Base-by-base conservation (phyloP, 495 filamentous ascomycete species). In the Hyaloscypha hepaticicola region DNA sequence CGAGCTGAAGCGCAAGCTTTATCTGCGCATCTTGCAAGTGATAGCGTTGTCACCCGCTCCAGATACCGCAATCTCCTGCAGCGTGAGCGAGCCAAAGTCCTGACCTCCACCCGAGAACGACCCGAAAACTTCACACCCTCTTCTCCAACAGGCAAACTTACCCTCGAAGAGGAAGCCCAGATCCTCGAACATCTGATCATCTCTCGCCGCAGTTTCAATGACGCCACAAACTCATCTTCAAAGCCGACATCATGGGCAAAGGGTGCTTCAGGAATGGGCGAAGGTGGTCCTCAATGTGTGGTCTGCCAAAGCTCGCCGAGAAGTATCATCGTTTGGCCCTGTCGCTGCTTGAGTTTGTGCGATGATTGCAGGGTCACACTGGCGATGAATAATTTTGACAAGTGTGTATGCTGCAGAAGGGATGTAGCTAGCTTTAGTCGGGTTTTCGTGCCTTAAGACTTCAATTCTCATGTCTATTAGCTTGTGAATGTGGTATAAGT, bases 331-430 rank as follows among this genome's bases (percentile, higher is more conserved):
- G 89, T 96, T 3, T 98, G 96, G 96, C 95, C 95, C 2, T 99
- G 95, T 72, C 87, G 96, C 22, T 99, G 95, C 73, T 81, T 99
- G 51, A 93, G 91, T 65, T 79, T 97, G 26, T 98, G 95, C 71
- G 95, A 99, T 72, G 95, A 98, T 60, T 98, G 95, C 74, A 81
- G 95, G 22, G 89, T 99, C 26, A 92, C 89, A 59, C 82, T 99
- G 31, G 95, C 95, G 8, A 90, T 96, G 90, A 97, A 96, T 70
- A 98, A 98, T 75, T 97, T 94, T 71, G 89, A 91, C 50, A 94
- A 89, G 69, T 99, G 95, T 69, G 92, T 97, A 24, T 97, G 94
- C 67, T 98, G 95, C 73, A 82, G 95, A 56, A 84, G 89, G 65
- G 89, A 94, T 66, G 90, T 97, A 26, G 85, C 84, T 28, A 94